Evolutionary conservation across 225 moss, liverwort and hornwort species (phyloP), one percentile per base, ranked within the genome.

Genomic region (Neckera pumila): DNA sequence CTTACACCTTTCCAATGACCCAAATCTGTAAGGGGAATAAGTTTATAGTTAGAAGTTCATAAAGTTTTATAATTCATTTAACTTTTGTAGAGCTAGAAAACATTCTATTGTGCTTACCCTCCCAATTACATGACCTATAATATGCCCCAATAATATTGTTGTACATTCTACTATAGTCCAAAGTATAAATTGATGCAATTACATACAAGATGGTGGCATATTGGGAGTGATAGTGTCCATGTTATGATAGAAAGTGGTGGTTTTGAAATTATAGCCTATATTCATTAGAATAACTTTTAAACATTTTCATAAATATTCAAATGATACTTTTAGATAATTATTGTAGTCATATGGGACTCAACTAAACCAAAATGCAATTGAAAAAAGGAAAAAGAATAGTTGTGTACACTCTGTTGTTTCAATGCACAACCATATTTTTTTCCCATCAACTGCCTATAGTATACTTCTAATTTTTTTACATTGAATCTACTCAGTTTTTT

Each of bases 381-480:
- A 56, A 38, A 57, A 79, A 11, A 3, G 1, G 5, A 10, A 17
- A 1, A 78, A 26, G 5, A 56, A 26, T 26, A 34, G 3, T 3
- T 8, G 13, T 76, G 2, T 33, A 57, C 3, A 8, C 5, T 18
- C 12, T 79, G 8, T 5, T 40, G 4, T 79, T 28, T 0, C 18
- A 40, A 79, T 79, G 28, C 5, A n/a, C 2, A 58, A 5, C 58
- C 28, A 58, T 17, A 7, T n/a, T 23, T 79, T 57, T 38, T 34
- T n/a, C n/a, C n/a, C 8, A 34, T 53, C 1, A 1, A 3, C 0
- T 0, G 0, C 14, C 51, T 14, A 76, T 2, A 53, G 9, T 1
- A 34, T 34, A 34, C 1, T 5, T 53, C 3, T 40, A 38, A 38
- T 38, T 40, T 38, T 28, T 18, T 27, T 6, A 11, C 2, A 38